These are phyloP conservation scores for Boletus reticuloceps DNA, from an alignment of 768 basidiomycete genomes.

Conservation along the genomic window DNA sequence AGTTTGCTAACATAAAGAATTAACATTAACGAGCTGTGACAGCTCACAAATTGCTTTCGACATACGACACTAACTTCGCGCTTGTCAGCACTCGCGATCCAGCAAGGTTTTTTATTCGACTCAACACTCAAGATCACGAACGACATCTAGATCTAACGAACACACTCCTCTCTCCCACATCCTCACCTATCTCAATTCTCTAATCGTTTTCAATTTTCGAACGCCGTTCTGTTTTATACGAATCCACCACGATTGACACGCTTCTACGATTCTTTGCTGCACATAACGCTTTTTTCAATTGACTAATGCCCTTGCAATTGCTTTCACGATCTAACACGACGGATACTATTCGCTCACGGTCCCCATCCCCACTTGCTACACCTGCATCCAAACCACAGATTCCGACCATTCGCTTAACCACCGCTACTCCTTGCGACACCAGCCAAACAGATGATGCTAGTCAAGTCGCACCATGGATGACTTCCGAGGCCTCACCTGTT, in stretches of 20 bases:
- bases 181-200: not conserved
- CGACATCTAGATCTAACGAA: constrained; percentile 25
- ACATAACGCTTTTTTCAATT: constrained; percentile 25
- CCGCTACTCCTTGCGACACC: constrained; percentile 60
- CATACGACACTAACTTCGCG: constrained; percentile 12
- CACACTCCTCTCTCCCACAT: not conserved
- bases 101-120: constrained; percentile 17
- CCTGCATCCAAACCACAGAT: constrained; percentile 31
- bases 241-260: constrained; percentile 23
- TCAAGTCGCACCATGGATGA: constrained; percentile 24
- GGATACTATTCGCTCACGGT: constrained; percentile 23
- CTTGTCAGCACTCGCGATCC: constrained; percentile 14
- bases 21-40: constrained; percentile 21
- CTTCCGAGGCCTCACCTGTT: constrained; percentile 8
- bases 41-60: constrained; percentile 25
- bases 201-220: constrained; percentile 18
- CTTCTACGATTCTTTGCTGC: constrained; percentile 13
- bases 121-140: constrained; percentile 21
- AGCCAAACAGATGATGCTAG: constrained; percentile 34
- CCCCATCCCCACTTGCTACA: constrained; percentile 28
- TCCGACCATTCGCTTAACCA: constrained; percentile 69
- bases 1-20: constrained; percentile 20
- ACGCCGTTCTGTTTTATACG: constrained; percentile 22
- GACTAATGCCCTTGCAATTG: constrained; percentile 31
- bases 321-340: constrained; percentile 27